These are phyloP conservation scores for Trametes gibbosa DNA, from an alignment of 768 basidiomycete genomes.

Conservation along the genomic window DNA sequence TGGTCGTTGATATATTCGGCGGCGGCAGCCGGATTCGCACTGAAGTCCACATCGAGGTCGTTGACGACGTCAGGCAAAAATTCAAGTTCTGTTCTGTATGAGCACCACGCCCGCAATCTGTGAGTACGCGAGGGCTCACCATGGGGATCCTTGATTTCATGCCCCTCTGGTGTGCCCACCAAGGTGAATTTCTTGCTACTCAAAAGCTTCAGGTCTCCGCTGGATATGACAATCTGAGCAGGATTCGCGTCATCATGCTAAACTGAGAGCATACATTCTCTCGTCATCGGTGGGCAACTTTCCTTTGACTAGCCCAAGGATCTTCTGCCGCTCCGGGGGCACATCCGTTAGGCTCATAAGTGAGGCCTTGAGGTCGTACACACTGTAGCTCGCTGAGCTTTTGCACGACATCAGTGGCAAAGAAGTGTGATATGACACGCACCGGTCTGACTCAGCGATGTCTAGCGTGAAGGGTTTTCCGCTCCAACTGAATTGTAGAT, in stretches of 20 bases:
- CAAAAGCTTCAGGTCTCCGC: slow-evolving; percentile 56
- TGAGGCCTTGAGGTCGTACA: slow-evolving; percentile 74
- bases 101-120: neutral
- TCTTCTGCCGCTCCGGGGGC: slow-evolving; percentile 83
- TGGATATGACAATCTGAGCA: slow-evolving; percentile 25
- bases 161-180: slow-evolving; percentile 81
- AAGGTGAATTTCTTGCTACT: slow-evolving; percentile 78
- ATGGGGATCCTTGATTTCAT: slow-evolving; percentile 80
- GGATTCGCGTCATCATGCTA: neutral
- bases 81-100: slow-evolving; percentile 47
- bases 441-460: slow-evolving; percentile 80
- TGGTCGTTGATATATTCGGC: slow-evolving; percentile 66
- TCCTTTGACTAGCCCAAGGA: slow-evolving; percentile 80
- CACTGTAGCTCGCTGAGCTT: slow-evolving; percentile 40
- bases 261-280: slow-evolving; percentile 44
- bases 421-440: neutral
- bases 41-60: slow-evolving; percentile 81
- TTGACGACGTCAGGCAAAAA: slow-evolving; percentile 70
- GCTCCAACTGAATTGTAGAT: slow-evolving; percentile 69
- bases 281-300: slow-evolving; percentile 76
- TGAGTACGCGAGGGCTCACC: slow-evolving; percentile 33
- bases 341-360: slow-evolving; percentile 73
- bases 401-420: neutral
- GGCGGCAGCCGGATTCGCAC: slow-evolving; percentile 57
- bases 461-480: slow-evolving; percentile 64